These are phyloP conservation scores for Nannochloropsis gaditana DNA, from an alignment of 108 stramenopile species.

Conservation along the genomic window DNA sequence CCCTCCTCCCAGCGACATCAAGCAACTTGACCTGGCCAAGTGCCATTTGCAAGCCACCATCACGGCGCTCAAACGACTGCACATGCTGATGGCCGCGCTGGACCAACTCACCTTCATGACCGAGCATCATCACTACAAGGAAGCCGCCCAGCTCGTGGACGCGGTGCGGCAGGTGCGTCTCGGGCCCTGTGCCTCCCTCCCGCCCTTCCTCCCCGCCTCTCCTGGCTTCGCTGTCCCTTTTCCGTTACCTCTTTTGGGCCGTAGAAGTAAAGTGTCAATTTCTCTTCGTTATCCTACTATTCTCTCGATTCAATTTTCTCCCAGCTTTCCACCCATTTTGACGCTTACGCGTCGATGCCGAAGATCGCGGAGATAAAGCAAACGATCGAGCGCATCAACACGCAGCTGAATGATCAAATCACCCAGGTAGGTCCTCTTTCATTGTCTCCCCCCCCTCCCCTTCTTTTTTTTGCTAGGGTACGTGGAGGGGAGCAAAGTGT, in stretches of 20 bases:
- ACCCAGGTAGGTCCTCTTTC: slow-evolving; percentile 23
- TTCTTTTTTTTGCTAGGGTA: neutral
- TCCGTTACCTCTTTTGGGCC: neutral
- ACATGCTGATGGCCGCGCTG: slow-evolving; percentile 93
- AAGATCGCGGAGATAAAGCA: slow-evolving; percentile 50
- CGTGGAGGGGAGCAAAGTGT: neutral
- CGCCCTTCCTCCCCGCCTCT: neutral
- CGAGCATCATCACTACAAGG: slow-evolving; percentile 68
- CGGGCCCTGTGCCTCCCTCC: neutral
- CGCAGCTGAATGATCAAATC: slow-evolving; percentile 47
- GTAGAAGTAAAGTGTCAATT: no score
- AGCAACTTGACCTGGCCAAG: slow-evolving; percentile 91
- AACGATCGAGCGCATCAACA: slow-evolving; percentile 41
- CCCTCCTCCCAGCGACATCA: slow-evolving; percentile 71
- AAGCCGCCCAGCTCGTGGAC: slow-evolving; percentile 81
- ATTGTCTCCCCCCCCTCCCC: neutral
- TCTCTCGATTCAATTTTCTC: neutral
- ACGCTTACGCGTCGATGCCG: slow-evolving; percentile 50
- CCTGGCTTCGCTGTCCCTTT: neutral
- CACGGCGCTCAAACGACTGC: slow-evolving; percentile 88
- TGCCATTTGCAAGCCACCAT: slow-evolving; percentile 88
- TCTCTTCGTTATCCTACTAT: no score
- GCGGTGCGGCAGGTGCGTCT: slow-evolving; percentile 63
- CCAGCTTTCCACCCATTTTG: slow-evolving; percentile 65
- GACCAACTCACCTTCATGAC: slow-evolving; percentile 73